A percentile compares a stretch with the other conserved stretches of the same genome.
phyloP scores from a whole-genome alignment of 2,329 filamentous ascomycete genomes.

The Coniochaeta prunicola region DNA sequence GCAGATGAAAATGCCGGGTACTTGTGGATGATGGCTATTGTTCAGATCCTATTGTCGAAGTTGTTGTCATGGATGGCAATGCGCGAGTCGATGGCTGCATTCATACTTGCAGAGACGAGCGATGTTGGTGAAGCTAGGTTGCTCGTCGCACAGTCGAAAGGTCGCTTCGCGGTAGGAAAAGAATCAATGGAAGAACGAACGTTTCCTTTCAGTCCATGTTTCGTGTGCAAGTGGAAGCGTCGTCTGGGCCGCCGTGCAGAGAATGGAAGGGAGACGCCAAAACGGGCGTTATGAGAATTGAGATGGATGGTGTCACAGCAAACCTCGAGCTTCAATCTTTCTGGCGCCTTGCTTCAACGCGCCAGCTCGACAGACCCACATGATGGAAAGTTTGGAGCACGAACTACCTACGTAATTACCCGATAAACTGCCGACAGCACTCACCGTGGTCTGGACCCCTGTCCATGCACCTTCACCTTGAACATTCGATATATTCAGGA shows the following conservation, averaged over 20 bases:
- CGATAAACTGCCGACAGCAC: not conserved
- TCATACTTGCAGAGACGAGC: not conserved
- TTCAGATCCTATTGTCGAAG: not conserved
- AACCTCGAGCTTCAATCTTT: not conserved
- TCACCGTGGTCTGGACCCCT: not conserved
- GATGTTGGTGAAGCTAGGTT: not conserved
- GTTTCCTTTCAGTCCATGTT: not conserved
- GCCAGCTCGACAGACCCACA: not conserved
- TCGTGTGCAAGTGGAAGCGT: not conserved
- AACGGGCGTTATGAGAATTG: not conserved
- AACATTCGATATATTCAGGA: not conserved
- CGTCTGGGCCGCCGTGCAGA: not conserved
- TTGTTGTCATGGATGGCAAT: not conserved
- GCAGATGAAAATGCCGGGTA: not conserved
- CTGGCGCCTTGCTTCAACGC: not conserved
- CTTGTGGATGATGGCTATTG: not conserved
- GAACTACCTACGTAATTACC: not conserved
- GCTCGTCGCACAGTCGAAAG: not conserved
- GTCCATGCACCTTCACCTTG: not conserved
- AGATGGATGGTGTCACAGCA: conserved; percentile 1
- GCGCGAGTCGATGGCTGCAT: not conserved
- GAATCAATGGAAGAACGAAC: too few relatives aligned
- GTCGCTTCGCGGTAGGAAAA: not conserved
- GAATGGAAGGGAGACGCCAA: not conserved
- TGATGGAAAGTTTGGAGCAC: not conserved